A percentile compares a stretch with the other conserved stretches of the same genome.
Evolutionary conservation across 176 grass and related monocot genomes (phyloP).

Genomic region (Tuctoria greenei): DNA sequence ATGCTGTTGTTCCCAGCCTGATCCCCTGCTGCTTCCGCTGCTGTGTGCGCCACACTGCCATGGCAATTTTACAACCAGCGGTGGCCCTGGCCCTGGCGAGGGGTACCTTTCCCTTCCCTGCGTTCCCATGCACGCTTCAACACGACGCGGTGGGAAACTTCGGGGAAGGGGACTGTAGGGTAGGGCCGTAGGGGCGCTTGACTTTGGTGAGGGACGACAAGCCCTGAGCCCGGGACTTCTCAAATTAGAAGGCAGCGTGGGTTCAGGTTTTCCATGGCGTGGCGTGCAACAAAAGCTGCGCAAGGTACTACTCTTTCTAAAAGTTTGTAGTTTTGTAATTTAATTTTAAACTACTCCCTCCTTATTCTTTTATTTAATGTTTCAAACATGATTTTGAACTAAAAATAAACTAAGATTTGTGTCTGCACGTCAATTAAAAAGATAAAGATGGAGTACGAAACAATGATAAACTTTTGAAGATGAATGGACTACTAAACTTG

Average conservation of each 20-base stretch:
- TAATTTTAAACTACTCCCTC: no score
- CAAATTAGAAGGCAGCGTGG: conserved; percentile 28
- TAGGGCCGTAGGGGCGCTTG: background rate
- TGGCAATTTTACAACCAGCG: background rate
- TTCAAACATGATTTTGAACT: no score
- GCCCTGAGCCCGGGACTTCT: background rate
- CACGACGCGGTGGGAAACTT: conserved; percentile 5
- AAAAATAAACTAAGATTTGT: no score
- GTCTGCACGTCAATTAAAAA: no score
- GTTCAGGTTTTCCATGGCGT: conserved; percentile 32
- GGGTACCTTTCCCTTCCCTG: background rate
- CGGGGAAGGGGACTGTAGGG: background rate
- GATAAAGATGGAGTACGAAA: no score
- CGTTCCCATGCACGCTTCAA: background rate
- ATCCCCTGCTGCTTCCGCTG: background rate
- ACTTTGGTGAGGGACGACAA: background rate
- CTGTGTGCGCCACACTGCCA: background rate
- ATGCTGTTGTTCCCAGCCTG: no score
- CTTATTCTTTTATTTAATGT: no score
- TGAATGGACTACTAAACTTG: no score
- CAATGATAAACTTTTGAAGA: no score
- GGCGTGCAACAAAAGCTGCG: conserved; percentile 34
- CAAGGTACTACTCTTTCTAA: background rate
- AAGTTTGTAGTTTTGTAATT: no score
- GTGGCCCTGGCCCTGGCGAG: background rate